phyloP scores from a whole-genome alignment of 148 eudicot species.

The Amaranthus palmeri region DNA sequence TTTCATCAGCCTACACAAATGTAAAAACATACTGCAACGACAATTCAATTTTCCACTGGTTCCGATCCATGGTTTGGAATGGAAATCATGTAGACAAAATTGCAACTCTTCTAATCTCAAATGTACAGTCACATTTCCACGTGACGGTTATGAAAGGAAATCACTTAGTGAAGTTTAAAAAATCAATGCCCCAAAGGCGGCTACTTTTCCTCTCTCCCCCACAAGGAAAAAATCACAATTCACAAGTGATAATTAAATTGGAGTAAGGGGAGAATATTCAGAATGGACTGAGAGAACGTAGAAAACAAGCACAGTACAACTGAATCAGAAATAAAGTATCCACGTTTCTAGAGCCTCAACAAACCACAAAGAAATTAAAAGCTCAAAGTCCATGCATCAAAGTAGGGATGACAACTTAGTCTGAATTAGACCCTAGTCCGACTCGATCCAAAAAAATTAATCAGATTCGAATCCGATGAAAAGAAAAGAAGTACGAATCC shows the following conservation, averaged over 20 bases:
- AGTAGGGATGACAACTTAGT: neutral
- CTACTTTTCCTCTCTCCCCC: neutral
- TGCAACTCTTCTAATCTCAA: neutral
- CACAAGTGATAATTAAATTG: neutral
- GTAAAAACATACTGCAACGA: conserved; percentile 5
- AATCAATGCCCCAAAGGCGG: neutral
- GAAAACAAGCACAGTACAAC: neutral
- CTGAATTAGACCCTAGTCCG: too few species aligned
- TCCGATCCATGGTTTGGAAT: neutral
- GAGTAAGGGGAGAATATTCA: neutral
- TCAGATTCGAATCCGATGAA: too few species aligned
- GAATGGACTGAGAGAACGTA: neutral
- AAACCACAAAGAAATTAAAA: neutral
- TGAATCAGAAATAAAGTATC: neutral
- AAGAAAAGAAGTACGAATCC: too few species aligned
- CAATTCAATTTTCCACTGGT: neutral
- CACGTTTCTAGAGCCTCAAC: neutral
- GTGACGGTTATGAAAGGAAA: neutral
- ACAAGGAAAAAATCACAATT: neutral
- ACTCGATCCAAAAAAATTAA: too few species aligned
- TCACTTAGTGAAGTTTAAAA: too few species aligned
- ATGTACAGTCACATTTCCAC: neutral
- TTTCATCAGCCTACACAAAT: neutral
- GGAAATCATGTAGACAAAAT: neutral
- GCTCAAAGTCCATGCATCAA: neutral